Conservation (phyloP, 257 asterid genomes). For the Solanum medicagineum region DNA sequence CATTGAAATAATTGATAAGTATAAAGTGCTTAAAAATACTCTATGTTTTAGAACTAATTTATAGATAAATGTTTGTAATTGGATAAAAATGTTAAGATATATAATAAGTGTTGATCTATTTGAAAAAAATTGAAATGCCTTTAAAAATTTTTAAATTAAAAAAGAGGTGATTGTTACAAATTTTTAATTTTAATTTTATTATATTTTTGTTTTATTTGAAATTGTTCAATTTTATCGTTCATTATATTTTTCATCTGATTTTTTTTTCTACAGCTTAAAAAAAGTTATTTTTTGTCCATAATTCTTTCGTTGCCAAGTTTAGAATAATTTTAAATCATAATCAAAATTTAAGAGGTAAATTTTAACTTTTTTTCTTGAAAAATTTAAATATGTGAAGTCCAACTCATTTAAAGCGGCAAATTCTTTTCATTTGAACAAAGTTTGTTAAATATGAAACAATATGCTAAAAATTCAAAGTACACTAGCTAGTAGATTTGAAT, state of each 20-base stretch:
- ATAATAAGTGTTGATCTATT: background rate
- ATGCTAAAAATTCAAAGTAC: too few species aligned
- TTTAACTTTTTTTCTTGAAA: too few species aligned
- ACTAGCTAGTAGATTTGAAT: background rate
- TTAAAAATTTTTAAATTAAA: background rate
- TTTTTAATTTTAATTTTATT: background rate
- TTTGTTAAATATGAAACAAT: too few species aligned
- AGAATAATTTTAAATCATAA: too few species aligned
- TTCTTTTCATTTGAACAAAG: too few species aligned
- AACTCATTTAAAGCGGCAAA: too few species aligned
- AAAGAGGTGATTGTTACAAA: background rate
- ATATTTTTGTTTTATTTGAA: background rate
- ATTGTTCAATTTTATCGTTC: background rate
- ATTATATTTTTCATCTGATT: background rate
- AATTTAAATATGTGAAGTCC: too few species aligned
- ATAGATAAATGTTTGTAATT: background rate
- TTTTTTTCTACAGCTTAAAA: background rate
- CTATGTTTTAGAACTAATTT: background rate
- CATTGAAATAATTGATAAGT: background rate
- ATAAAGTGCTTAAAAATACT: background rate
- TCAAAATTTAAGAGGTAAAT: too few species aligned
- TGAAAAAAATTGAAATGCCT: background rate
- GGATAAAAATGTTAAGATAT: background rate
- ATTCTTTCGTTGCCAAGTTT: too few species aligned
- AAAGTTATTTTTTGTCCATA: background rate